Evolutionary conservation across 192 early-diverging fungal species (phyloP).

Genomic region (Rhizophagus sp.): DNA sequence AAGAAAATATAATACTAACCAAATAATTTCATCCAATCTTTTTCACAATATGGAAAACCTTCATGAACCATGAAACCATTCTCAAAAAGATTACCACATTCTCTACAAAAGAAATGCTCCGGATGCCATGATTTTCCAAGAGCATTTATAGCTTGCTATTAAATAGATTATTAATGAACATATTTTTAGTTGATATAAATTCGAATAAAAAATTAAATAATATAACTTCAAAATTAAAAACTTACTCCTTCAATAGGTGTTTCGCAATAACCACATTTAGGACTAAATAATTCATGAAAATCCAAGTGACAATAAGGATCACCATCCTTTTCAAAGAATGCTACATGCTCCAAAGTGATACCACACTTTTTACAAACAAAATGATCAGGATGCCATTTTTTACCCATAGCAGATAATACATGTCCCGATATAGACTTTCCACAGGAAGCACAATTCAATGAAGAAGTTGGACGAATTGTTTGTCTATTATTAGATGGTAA

Average conservation of each 20-base stretch:
- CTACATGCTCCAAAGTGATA: slow-evolving; percentile 47
- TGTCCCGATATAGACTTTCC: slow-evolving; percentile 45
- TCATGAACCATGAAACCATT: slow-evolving; percentile 55
- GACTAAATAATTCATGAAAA: slow-evolving; percentile 56
- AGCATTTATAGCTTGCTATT: slow-evolving; percentile 47
- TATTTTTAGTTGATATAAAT: not conserved
- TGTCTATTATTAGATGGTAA: not conserved
- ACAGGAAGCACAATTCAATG: slow-evolving; percentile 42
- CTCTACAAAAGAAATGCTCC: slow-evolving; percentile 61
- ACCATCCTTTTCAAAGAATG: slow-evolving; percentile 58
- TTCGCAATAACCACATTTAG: slow-evolving; percentile 56
- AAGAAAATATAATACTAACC: slow-evolving; percentile 19
- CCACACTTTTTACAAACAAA: slow-evolving; percentile 52
- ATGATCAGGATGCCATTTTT: slow-evolving; percentile 56
- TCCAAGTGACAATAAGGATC: slow-evolving; percentile 56
- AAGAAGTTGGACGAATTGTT: not conserved
- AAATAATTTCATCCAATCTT: slow-evolving; percentile 54
- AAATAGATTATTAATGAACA: not conserved
- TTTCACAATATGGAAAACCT: slow-evolving; percentile 57
- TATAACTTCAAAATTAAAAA: not conserved
- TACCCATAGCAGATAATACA: slow-evolving; percentile 52
- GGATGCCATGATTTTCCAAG: slow-evolving; percentile 57
- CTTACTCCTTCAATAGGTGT: slow-evolving; percentile 59
- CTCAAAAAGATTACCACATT: slow-evolving; percentile 57
- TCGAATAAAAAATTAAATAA: not conserved